Evolutionary conservation across 2,329 filamentous ascomycete species (phyloP).

Genomic region (Xylaria sp.): DNA sequence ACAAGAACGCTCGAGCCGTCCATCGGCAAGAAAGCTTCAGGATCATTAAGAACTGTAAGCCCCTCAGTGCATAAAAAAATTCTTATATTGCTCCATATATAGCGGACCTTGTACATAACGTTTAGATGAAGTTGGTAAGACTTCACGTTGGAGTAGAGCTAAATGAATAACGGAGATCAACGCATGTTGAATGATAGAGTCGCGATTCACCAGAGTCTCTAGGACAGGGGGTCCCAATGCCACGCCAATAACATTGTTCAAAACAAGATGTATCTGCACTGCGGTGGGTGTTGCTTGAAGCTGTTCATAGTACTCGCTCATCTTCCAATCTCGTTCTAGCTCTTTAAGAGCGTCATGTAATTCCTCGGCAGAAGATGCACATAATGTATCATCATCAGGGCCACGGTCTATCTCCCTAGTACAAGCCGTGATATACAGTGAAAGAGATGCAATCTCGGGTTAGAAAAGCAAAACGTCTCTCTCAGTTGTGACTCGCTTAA

Average conservation of each 20-base stretch:
- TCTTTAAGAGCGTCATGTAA: neutral
- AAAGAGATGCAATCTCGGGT: constrained; percentile 2
- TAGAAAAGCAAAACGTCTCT: neutral
- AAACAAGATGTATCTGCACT: neutral
- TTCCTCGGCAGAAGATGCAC: neutral
- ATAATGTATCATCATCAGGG: neutral
- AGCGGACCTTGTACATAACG: neutral
- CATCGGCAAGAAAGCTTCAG: neutral
- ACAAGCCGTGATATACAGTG: neutral
- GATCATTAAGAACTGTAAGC: neutral
- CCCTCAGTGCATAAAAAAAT: neutral
- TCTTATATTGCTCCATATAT: neutral
- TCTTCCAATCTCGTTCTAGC: neutral
- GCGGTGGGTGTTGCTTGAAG: neutral
- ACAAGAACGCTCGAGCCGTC: neutral
- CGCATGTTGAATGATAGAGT: neutral
- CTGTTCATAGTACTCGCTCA: neutral
- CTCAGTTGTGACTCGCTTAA: neutral
- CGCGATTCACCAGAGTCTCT: neutral
- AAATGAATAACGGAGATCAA: neutral
- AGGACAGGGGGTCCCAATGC: neutral
- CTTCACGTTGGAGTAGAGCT: neutral
- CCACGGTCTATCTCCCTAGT: neutral
- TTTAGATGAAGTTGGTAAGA: neutral
- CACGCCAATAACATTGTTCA: neutral